phyloP scores from a whole-genome alignment of 2,329 filamentous ascomycete genomes.

The Phaeosphaeriaceae sp. region DNA sequence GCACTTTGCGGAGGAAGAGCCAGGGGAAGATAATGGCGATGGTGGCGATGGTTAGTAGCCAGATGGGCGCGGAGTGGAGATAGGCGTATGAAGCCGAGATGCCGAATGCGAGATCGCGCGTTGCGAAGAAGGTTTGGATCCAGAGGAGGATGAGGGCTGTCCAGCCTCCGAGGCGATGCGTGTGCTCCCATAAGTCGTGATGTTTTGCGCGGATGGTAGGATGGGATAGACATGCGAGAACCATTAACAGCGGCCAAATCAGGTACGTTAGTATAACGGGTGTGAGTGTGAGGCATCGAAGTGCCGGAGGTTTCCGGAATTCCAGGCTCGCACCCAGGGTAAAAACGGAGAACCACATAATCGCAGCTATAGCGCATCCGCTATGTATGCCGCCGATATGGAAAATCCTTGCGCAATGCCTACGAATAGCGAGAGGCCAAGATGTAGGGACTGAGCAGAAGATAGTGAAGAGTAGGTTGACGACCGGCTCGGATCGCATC shows the following conservation, averaged over 20 bases:
- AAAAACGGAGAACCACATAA: conserved; percentile 55
- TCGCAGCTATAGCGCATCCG: conserved; percentile 42
- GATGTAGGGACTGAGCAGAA: conserved; percentile 43
- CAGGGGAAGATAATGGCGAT: conserved; percentile 75
- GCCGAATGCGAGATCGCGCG: conserved; percentile 27
- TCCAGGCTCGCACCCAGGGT: conserved; percentile 45
- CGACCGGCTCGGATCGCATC: conserved; percentile 45
- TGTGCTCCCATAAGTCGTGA: conserved; percentile 45
- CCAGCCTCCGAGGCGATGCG: conserved; percentile 49
- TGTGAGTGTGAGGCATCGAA: conserved; percentile 24
- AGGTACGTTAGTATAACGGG: conserved; percentile 39
- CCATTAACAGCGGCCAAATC: conserved; percentile 34
- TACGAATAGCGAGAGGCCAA: conserved; percentile 38
- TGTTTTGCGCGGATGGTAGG: conserved; percentile 36
- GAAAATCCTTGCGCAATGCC: conserved; percentile 43
- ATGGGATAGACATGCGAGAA: conserved; percentile 37
- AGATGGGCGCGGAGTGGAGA: conserved; percentile 57
- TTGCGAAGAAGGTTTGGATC: conserved; percentile 36
- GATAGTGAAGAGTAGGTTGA: conserved; percentile 44
- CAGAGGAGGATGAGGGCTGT: conserved; percentile 45
- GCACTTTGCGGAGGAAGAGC: conserved; percentile 72
- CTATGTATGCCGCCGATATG: conserved; percentile 48
- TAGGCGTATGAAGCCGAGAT: conserved; percentile 29
- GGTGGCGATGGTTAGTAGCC: conserved; percentile 72
- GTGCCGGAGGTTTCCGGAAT: conserved; percentile 27